phyloP scores from a whole-genome alignment of 441 rosid species.

The Croton laevigatus region DNA sequence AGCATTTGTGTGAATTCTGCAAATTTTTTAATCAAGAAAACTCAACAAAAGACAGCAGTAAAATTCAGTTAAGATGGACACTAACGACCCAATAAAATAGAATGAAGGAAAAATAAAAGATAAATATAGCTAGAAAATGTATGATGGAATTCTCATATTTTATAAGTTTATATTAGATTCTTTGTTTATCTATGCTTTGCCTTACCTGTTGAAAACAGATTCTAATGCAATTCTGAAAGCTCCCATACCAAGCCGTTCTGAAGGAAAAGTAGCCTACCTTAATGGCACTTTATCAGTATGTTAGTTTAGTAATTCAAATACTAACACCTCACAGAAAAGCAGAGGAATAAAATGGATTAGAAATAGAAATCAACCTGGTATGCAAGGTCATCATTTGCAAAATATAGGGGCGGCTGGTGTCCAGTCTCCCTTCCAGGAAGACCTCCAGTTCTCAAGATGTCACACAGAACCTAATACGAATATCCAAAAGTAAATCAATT shows the following conservation, averaged over 20 bases:
- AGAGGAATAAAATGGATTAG: not conserved
- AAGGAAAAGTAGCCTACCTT: conserved; percentile 73
- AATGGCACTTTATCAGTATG: conserved; percentile 37
- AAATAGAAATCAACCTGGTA: conserved; percentile 53
- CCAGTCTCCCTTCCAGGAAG: conserved; percentile 70
- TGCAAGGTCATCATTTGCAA: conserved; percentile 81
- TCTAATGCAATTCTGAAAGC: conserved; percentile 85
- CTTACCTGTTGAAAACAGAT: conserved; percentile 70
- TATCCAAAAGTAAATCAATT: conserved; percentile 9
- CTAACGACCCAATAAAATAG: not conserved
- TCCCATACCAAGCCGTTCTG: conserved; percentile 88
- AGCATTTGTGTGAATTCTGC: conserved; percentile 52
- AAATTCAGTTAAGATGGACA: not conserved
- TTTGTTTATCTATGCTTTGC: not conserved
- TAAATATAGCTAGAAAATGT: not conserved
- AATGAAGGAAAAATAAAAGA: not conserved
- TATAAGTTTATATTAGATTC: not conserved
- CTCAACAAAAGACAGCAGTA: not conserved
- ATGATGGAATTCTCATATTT: not conserved
- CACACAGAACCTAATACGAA: conserved; percentile 69
- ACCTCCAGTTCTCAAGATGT: conserved; percentile 80
- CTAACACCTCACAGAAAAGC: not conserved
- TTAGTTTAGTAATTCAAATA: conserved; percentile 14
- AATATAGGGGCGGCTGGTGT: conserved; percentile 60
- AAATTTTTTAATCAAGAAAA: conserved; percentile 18